Evolutionary conservation across 1,139 yeast genomes (phyloP), one percentile per base, ranked within the genome.

Genomic region (Taphrina communis): DNA sequence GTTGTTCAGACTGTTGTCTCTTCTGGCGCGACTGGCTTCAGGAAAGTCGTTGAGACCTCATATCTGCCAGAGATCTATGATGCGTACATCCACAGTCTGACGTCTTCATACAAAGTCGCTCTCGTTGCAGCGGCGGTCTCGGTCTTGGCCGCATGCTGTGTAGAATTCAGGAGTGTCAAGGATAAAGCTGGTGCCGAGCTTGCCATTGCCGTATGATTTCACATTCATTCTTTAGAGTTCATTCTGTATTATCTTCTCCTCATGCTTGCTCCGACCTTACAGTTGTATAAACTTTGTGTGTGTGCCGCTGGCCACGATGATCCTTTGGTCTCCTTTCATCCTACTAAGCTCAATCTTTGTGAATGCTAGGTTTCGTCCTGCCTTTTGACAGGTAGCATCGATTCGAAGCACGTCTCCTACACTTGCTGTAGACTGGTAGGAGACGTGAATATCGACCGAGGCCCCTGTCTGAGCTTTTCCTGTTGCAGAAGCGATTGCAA

Each of bases 131-230:
- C 44, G 5, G 52, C 56, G 14, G 21, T 65, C 6, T 62, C 68
- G 12, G 38, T 50, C 38, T 12, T 65, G 17, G 44, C 36, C 48
- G 68, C 63, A 6, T 48, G 50, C 25, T 36, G 44, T 11, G 63
- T 65, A n/a, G 63, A 65, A 48, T 56, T 61, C 50, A 48, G 39
- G 50, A 55, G 56, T 19, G 63, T 65, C 41, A 65, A 65, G 50
- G 38, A 44, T 31, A 60, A 60, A 31, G 21, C 50, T n/a, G 58
- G 58, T 14, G 19, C 17, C 11, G 58, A 53, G 58, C 41, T 53
- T 12, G 58, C 58, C 11, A n/a, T 53, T 31, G 58, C 58, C 11
- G 58, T 9, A n/a, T 53, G 35, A 38, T 11, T 14, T 8, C 48
- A n/a, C 9, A 14, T 39, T 39, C 42, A 11, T 14, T 39, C 11